Evolutionary conservation across 805 yeast genomes (phyloP).

Genomic region (Maudiozyma pseudohumilis): DNA sequence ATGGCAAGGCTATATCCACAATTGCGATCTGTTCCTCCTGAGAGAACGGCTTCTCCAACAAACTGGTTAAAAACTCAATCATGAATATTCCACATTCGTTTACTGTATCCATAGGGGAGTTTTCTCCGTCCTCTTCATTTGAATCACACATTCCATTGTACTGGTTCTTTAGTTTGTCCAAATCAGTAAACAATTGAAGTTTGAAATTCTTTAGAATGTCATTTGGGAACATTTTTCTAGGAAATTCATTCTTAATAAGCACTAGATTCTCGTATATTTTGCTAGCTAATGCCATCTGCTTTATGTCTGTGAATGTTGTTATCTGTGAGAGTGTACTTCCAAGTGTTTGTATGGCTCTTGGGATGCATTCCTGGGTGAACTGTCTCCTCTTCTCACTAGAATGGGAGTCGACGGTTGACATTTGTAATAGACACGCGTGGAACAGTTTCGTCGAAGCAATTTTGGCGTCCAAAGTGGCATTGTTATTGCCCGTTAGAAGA

Average conservation of each 20-base stretch:
- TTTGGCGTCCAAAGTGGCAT: constrained; percentile 32
- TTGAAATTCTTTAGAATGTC: constrained; percentile 7
- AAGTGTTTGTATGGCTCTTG: constrained; percentile 11
- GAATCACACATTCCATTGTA: neutral
- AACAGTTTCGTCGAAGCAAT: constrained; percentile 43
- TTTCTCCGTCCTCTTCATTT: neutral
- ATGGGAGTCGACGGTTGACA: constrained; percentile 29
- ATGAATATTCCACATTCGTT: constrained; percentile 17
- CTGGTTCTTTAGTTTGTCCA: constrained; percentile 5
- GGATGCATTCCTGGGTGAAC: constrained; percentile 12
- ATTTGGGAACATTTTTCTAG: constrained; percentile 14
- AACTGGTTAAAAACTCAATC: constrained; percentile 15
- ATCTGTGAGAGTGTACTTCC: constrained; percentile 5
- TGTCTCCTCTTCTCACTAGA: constrained; percentile 13
- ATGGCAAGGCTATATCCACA: constrained; percentile 26
- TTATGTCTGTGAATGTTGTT: constrained; percentile 2
- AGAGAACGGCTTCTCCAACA: constrained; percentile 8
- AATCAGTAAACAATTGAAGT: constrained; percentile 10
- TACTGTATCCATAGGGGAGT: constrained; percentile 5
- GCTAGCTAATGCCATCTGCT: constrained; percentile 8
- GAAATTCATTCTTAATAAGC: constrained; percentile 17
- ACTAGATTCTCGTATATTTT: constrained; percentile 18
- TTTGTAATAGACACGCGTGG: constrained; percentile 41
- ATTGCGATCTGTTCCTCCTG: constrained; percentile 10
- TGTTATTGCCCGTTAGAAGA: constrained; percentile 27